Conservation (phyloP, 768 basidiomycete genomes). For the Podaxis carcinomalis region DNA sequence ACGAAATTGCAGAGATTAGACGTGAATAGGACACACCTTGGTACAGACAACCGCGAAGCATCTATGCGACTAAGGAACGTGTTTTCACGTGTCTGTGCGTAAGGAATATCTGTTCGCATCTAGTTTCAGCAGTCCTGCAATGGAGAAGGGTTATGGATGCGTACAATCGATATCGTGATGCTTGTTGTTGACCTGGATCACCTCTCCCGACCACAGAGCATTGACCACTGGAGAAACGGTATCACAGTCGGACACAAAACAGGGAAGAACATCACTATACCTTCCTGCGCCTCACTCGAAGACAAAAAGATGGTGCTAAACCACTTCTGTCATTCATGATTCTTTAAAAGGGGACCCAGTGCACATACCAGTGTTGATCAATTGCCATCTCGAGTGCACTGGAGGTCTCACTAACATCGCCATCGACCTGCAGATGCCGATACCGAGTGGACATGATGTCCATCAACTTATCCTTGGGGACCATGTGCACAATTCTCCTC, state of each 20-base stretch:
- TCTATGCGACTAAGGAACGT: slow-evolving; percentile 72
- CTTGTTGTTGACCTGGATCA: slow-evolving; percentile 75
- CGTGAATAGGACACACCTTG: slow-evolving; percentile 38
- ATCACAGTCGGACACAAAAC: background rate
- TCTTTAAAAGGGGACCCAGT: background rate
- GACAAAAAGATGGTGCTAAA: slow-evolving; percentile 77
- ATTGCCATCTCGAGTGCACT: slow-evolving; percentile 90
- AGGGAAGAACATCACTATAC: slow-evolving; percentile 29
- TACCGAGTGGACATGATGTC: slow-evolving; percentile 78
- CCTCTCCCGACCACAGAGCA: slow-evolving; percentile 77
- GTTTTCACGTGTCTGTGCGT: slow-evolving; percentile 46
- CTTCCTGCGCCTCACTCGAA: slow-evolving; percentile 80
- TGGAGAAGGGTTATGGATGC: slow-evolving; percentile 13
- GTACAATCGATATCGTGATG: slow-evolving; percentile 76
- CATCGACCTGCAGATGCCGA: slow-evolving; percentile 67
- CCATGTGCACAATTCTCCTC: slow-evolving; percentile 69
- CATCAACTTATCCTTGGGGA: slow-evolving; percentile 58
- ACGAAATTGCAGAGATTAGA: background rate
- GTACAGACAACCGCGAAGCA: slow-evolving; percentile 75
- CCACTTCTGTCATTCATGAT: background rate
- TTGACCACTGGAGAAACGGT: slow-evolving; percentile 59
- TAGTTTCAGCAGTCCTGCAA: background rate
- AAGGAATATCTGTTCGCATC: slow-evolving; percentile 56
- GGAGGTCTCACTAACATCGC: slow-evolving; percentile 66
- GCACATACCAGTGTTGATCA: slow-evolving; percentile 75